Conservation (phyloP, 768 basidiomycete species). For the Podaxis sp. region DNA sequence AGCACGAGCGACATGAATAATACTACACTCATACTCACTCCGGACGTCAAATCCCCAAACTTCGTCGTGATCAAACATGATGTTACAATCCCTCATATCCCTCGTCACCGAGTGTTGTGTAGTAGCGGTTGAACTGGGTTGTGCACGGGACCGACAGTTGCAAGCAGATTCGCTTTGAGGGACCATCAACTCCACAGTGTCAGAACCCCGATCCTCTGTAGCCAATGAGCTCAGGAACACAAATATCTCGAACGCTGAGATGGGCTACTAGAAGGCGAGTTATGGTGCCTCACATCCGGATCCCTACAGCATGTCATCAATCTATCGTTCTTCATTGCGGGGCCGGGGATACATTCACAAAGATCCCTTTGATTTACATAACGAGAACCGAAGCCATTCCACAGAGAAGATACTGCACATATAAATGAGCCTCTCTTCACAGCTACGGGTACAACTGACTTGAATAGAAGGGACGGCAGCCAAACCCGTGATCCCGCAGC, state of each 20-base stretch:
- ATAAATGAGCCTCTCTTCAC: too few species aligned
- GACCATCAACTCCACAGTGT: background rate
- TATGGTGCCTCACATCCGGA: too few species aligned
- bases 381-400: too few species aligned
- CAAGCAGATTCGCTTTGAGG: background rate
- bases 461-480: too few species aligned
- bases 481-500: too few species aligned
- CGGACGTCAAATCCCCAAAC: background rate
- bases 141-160: background rate
- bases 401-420: too few species aligned
- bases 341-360: too few species aligned
- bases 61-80: background rate
- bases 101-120: background rate
- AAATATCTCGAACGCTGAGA: background rate
- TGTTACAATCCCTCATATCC: background rate
- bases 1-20: background rate
- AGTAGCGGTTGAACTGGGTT: background rate
- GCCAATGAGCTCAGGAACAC: background rate
- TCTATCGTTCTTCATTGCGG: too few species aligned
- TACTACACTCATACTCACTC: background rate
- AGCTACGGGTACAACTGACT: too few species aligned
- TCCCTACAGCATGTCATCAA: too few species aligned
- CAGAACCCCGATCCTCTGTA: background rate
- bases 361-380: too few species aligned
- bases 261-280: too few species aligned